Conservation (phyloP, 352 stramenopile species). For the Phytophthora rubi region DNA sequence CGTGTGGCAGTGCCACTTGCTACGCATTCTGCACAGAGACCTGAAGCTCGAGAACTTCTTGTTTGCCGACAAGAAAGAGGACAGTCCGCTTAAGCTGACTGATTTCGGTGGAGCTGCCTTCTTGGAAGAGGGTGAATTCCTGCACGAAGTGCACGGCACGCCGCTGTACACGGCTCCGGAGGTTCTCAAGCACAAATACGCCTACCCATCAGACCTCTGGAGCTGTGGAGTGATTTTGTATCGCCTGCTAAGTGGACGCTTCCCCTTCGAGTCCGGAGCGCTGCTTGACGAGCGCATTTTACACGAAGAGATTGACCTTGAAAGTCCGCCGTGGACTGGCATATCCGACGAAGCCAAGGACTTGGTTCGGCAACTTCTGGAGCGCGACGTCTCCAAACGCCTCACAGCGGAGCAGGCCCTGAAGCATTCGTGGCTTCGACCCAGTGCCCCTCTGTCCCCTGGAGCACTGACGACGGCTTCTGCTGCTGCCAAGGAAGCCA, state of each 20-base stretch:
- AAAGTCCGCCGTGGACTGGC: slow-evolving; percentile 49
- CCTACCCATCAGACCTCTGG: slow-evolving; percentile 79
- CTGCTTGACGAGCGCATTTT: slow-evolving; percentile 74
- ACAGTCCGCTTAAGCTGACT: slow-evolving; percentile 77
- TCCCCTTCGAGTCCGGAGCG: slow-evolving; percentile 65
- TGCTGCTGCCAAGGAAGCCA: slow-evolving; percentile 31
- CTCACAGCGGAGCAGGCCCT: slow-evolving; percentile 69
- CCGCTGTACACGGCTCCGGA: slow-evolving; percentile 80
- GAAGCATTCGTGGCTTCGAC: slow-evolving; percentile 67
- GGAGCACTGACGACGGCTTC: slow-evolving; percentile 29
- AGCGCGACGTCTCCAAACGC: slow-evolving; percentile 48
- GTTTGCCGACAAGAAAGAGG: slow-evolving; percentile 63
- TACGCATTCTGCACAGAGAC: slow-evolving; percentile 76
- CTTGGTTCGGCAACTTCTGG: slow-evolving; percentile 53
- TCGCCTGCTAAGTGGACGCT: slow-evolving; percentile 63
- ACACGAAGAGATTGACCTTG: slow-evolving; percentile 62
- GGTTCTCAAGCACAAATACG: slow-evolving; percentile 66
- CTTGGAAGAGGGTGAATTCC: slow-evolving; percentile 43
- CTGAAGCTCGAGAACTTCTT: slow-evolving; percentile 87
- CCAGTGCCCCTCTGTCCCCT: slow-evolving; percentile 27
- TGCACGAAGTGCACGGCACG: slow-evolving; percentile 66
- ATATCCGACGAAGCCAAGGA: slow-evolving; percentile 70
- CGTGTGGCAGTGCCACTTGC: slow-evolving; percentile 80
- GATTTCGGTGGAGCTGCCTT: slow-evolving; percentile 81
- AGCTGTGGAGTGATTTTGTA: slow-evolving; percentile 84